Percentiles rank a stretch among this genome's conserved stretches.
Conservation (phyloP, 208 protist genomes). For the Wallacemonas sp. region DNA sequence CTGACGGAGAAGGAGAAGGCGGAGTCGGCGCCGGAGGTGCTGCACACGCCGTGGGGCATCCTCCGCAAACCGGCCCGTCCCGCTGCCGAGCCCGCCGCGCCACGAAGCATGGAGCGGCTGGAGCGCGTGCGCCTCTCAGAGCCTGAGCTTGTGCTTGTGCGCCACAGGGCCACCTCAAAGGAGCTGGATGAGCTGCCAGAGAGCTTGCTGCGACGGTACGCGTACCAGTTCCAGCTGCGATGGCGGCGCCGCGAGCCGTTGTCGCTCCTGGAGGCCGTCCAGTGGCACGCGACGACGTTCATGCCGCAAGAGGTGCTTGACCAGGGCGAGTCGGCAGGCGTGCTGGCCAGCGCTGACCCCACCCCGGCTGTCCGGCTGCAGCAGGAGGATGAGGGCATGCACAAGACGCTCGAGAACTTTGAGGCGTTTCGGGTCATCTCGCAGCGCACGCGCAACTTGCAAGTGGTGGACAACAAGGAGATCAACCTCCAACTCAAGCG, state of each 20-base stretch:
- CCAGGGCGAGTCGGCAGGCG: neutral
- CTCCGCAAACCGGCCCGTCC: constrained; percentile 59
- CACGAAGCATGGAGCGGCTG: constrained; percentile 53
- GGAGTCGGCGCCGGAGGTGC: constrained; percentile 52
- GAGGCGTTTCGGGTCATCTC: constrained; percentile 89
- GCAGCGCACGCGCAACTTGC: constrained; percentile 87
- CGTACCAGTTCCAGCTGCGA: constrained; percentile 77
- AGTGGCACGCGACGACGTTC: constrained; percentile 85
- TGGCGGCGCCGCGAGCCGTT: constrained; percentile 70
- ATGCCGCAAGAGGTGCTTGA: constrained; percentile 31
- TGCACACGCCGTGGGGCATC: constrained; percentile 87
- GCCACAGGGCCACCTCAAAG: constrained; percentile 49
- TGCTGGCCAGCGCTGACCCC: constrained; percentile 23
- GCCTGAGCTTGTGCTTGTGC: constrained; percentile 69
- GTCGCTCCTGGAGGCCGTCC: constrained; percentile 76
- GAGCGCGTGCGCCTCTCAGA: constrained; percentile 59
- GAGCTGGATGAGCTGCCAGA: constrained; percentile 87
- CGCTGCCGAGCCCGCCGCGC: constrained; percentile 4
- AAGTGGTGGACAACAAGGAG: constrained; percentile 89
- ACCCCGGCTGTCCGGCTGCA: constrained; percentile 76
- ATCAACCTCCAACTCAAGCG: constrained; percentile 85
- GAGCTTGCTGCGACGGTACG: constrained; percentile 82
- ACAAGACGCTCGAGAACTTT: constrained; percentile 81
- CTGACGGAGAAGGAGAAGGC: constrained; percentile 46
- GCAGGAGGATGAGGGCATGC: constrained; percentile 76